These are phyloP conservation scores for Aspergillus aculeatus DNA, from an alignment of 2,329 filamentous ascomycete genomes.

Conservation along the genomic window DNA sequence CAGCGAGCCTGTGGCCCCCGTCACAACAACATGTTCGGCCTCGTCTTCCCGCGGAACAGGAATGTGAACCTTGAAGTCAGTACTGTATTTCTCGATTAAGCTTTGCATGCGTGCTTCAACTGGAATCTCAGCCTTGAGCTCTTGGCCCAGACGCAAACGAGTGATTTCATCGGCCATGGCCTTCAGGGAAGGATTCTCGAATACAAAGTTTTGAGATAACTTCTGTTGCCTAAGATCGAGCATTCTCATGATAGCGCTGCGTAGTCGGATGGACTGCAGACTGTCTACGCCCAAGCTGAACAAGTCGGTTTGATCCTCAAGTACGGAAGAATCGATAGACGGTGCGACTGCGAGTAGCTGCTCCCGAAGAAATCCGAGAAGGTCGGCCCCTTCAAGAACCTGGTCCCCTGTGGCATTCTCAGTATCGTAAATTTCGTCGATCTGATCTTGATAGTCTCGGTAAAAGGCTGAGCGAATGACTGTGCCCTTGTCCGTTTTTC, in stretches of 20 bases:
- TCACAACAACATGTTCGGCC: neutral
- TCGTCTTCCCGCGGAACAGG: neutral
- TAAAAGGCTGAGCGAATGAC: constrained; percentile 26
- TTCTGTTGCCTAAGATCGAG: constrained; percentile 4
- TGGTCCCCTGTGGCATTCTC: constrained; percentile 15
- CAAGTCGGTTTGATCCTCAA: constrained; percentile 19
- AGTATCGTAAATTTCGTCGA: constrained; percentile 20
- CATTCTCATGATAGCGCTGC: constrained; percentile 16
- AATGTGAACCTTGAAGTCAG: constrained; percentile 17
- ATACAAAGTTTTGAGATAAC: neutral
- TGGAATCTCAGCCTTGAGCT: constrained; percentile 16
- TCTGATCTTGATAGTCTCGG: constrained; percentile 19
- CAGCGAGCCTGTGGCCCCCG: constrained; percentile 65
- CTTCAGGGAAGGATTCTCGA: constrained; percentile 21
- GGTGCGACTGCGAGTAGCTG: constrained; percentile 40
- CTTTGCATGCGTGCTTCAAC: constrained; percentile 46
- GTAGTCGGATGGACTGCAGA: constrained; percentile 23
- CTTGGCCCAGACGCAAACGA: neutral
- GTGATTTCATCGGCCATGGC: constrained; percentile 18
- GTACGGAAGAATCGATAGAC: constrained; percentile 3
- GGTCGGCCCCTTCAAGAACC: constrained; percentile 14
- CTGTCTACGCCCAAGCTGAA: constrained; percentile 25
- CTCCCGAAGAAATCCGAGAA: constrained; percentile 17
- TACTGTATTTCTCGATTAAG: constrained; percentile 40
- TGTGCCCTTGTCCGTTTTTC: constrained; percentile 26